Conservation (phyloP, 805 yeast species). For the Starmerella powellii region DNA sequence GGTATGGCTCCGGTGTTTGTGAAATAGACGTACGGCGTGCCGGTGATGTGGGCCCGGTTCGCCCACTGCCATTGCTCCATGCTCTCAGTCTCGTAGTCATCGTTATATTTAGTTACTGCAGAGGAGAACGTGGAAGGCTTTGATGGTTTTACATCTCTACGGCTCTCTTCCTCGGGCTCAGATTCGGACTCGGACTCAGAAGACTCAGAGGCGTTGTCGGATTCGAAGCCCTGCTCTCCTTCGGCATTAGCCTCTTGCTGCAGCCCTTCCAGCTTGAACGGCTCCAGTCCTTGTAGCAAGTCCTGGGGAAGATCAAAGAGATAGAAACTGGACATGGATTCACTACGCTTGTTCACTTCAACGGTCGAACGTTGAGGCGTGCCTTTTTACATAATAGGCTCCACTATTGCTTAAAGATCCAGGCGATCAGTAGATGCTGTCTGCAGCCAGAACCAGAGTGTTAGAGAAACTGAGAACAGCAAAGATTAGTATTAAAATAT, state of each 20-base stretch:
- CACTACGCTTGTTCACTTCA: no score
- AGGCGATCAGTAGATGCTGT: no score
- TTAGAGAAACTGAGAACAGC: no score
- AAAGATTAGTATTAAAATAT: no score
- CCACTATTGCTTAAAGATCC: no score
- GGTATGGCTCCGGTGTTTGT: conserved; percentile 36
- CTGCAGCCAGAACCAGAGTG: no score
- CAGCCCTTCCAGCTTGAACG: conserved; percentile 19
- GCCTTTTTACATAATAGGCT: no score
- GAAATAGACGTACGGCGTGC: conserved; percentile 57
- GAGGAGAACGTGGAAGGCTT: conserved; percentile 19
- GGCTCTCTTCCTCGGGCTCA: conserved; percentile 25
- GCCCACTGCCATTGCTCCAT: conserved; percentile 19
- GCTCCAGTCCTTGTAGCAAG: conserved; percentile 23
- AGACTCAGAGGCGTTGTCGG: conserved; percentile 14
- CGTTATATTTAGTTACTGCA: conserved; percentile 40
- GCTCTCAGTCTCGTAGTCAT: conserved; percentile 13
- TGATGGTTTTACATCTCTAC: background rate
- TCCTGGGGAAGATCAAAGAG: conserved; percentile 19
- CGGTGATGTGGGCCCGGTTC: conserved; percentile 25
- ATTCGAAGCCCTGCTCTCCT: conserved; percentile 16
- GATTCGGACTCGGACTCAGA: conserved; percentile 3
- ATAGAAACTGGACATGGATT: conserved; percentile 12
- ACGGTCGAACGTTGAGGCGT: no score
- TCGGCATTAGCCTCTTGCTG: background rate